A percentile compares a stretch with the other conserved stretches of the same genome.
These are phyloP conservation scores for Penicillium argentinense DNA, from an alignment of 495 filamentous ascomycete genomes.

Conservation along the genomic window DNA sequence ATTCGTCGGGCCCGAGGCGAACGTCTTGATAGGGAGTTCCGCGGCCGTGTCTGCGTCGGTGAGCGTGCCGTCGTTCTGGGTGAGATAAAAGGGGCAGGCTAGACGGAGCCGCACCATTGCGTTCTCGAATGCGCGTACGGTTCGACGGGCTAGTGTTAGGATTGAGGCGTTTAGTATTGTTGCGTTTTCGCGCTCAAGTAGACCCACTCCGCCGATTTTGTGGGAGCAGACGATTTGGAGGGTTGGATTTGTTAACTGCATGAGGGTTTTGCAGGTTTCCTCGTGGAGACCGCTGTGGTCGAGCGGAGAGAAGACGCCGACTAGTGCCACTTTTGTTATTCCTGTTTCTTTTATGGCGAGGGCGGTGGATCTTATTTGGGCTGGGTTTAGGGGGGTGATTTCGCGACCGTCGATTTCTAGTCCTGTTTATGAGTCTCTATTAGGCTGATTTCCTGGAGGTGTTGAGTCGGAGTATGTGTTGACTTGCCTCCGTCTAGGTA, in stretches of 20 bases:
- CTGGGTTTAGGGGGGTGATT: conserved; percentile 25
- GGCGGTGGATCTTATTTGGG: conserved; percentile 30
- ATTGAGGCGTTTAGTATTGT: conserved; percentile 55
- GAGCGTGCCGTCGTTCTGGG: conserved; percentile 55
- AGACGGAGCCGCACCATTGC: conserved; percentile 43
- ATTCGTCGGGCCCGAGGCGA: conserved; percentile 52
- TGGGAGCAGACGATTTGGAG: conserved; percentile 40
- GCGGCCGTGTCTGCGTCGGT: conserved; percentile 44
- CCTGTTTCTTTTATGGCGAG: conserved; percentile 29
- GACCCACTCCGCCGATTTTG: conserved; percentile 45
- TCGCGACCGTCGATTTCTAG: conserved; percentile 41
- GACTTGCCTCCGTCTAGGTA: conserved; percentile 37
- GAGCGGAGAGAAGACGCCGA: conserved; percentile 40
- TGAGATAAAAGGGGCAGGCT: conserved; percentile 48
- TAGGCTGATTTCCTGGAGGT: too few relatives aligned
- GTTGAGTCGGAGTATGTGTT: too few relatives aligned
- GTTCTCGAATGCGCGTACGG: conserved; percentile 43
- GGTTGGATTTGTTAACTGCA: conserved; percentile 11
- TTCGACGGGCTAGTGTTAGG: conserved; percentile 40
- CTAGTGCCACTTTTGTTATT: conserved; percentile 32
- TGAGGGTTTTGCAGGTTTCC: conserved; percentile 18
- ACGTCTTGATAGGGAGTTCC: conserved; percentile 48
- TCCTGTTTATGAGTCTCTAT: conserved; percentile 16
- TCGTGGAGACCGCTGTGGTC: conserved; percentile 28
- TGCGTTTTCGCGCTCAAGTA: conserved; percentile 55